Evolutionary conservation across 345 rosid species (phyloP).

Genomic region (Angophora floribunda): DNA sequence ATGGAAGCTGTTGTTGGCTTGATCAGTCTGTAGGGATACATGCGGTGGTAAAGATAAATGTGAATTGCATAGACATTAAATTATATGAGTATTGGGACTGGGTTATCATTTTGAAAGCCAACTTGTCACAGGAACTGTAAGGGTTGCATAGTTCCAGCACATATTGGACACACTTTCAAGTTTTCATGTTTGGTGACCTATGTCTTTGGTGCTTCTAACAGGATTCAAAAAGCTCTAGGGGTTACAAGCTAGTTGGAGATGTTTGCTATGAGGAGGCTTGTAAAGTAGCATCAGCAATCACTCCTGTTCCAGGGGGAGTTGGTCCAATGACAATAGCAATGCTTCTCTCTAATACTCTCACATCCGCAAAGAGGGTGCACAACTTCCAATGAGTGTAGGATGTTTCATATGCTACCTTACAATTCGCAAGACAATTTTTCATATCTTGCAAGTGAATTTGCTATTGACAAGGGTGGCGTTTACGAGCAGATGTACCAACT

Average conservation of each 20-base stretch:
- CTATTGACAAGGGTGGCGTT: not conserved
- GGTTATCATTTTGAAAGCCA: not conserved
- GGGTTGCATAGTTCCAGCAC: not conserved
- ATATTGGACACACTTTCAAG: not conserved
- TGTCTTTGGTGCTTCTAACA: slow-evolving; percentile 1
- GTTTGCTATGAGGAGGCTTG: slow-evolving; percentile 76
- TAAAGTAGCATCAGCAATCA: slow-evolving; percentile 61
- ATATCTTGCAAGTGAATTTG: not conserved
- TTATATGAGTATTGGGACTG: not conserved
- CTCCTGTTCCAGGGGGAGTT: slow-evolving; percentile 90
- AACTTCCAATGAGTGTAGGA: slow-evolving; percentile 22
- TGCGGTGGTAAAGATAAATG: not conserved
- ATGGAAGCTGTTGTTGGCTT: not conserved
- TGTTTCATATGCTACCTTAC: not conserved
- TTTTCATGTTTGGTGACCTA: not conserved
- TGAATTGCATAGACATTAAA: not conserved
- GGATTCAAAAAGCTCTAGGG: slow-evolving; percentile 52
- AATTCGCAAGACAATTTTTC: not conserved
- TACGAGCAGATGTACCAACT: not conserved
- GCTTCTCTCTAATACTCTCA: slow-evolving; percentile 76
- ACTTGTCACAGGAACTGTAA: not conserved
- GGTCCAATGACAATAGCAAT: slow-evolving; percentile 94
- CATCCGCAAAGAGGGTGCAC: slow-evolving; percentile 55
- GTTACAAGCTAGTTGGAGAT: slow-evolving; percentile 74
- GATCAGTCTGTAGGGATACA: not conserved